Evolutionary conservation across 306 rosid species (phyloP).

Genomic region (Herpetospermum pedunculosum): DNA sequence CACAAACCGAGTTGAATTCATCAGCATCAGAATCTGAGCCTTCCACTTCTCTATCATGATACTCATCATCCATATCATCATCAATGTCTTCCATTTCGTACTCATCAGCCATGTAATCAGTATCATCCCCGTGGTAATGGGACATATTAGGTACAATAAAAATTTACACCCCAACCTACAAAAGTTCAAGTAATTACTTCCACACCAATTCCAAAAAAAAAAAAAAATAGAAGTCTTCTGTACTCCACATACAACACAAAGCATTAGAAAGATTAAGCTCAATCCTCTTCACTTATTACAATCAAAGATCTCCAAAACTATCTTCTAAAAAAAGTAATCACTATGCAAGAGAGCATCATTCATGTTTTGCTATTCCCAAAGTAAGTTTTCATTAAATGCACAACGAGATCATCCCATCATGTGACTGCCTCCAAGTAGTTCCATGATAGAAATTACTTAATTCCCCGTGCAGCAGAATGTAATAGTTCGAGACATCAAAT

Average conservation of each 20-base stretch:
- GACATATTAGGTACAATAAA: constrained; percentile 32
- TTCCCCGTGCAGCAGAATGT: not conserved
- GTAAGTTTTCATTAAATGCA: not conserved
- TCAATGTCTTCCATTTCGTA: constrained; percentile 64
- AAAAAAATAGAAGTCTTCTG: not conserved
- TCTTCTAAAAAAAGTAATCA: not conserved
- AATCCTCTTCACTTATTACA: not conserved
- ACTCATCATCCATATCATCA: constrained; percentile 50
- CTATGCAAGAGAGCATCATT: not conserved
- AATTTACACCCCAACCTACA: constrained; percentile 10
- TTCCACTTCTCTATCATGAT: constrained; percentile 36
- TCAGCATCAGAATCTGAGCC: constrained; percentile 56
- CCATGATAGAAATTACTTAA: not conserved
- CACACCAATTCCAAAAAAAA: not conserved
- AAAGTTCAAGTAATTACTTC: constrained; percentile 7
- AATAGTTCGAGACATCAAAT: not conserved
- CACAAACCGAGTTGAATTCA: constrained; percentile 56
- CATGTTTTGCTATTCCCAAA: not conserved
- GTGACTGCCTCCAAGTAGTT: not conserved
- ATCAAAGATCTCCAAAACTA: not conserved
- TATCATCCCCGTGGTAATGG: constrained; percentile 33
- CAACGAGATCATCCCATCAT: not conserved
- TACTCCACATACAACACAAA: not conserved
- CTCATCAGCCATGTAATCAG: constrained; percentile 49
- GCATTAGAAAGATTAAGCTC: not conserved